Base-by-base conservation (phyloP, 345 rosid genomes). In the Clausena lansium region DNA sequence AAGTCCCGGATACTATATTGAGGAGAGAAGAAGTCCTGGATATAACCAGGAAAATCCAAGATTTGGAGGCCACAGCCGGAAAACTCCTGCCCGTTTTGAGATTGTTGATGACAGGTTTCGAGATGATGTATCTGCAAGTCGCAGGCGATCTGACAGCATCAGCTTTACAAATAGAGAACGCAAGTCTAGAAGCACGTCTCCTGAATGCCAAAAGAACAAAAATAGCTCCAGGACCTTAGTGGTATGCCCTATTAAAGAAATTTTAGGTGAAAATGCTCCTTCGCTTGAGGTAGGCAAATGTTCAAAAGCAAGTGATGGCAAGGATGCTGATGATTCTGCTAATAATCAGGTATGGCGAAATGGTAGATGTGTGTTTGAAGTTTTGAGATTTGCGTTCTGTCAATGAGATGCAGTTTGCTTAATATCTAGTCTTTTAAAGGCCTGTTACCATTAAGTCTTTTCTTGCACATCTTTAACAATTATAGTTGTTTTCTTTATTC, bases 61-160 rank as follows among this genome's bases (percentile, higher is more conserved):
- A 78, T 74, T 79, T 63, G 88, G 89, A 75, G 86, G 86, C 75
- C 81, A 67, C 67, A 90, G 73, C 69, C 90, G 74, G 75, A 91
- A 70, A 80, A 86, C 76, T 81, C 87, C 95, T 83, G 83, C 78
- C 65, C 88, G 85, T n/a, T 88, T 91, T 75, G 99, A 94, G 87
- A 83, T 95, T 82, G 98, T 91, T 47, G 97, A 94, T 80, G 92
- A 91, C 72, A 86, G 98, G 80, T 79, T 85, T 82, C 88, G 95
- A 76, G 95, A 94, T 30, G 91, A 85, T 36, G 76, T 73, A 30
- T 13, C 7, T 52, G 81, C 69, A 80, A 74, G 85, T 55, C 76
- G 84, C 63, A 86, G 84, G 80, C 83, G 81, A 74, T 74, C 83
- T 75, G 81, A 70, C 38, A 77, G 52, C 35, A 81, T 1, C 39